These are phyloP conservation scores for Tylopilus balloui DNA, from an alignment of 768 basidiomycete species.

Conservation along the genomic window DNA sequence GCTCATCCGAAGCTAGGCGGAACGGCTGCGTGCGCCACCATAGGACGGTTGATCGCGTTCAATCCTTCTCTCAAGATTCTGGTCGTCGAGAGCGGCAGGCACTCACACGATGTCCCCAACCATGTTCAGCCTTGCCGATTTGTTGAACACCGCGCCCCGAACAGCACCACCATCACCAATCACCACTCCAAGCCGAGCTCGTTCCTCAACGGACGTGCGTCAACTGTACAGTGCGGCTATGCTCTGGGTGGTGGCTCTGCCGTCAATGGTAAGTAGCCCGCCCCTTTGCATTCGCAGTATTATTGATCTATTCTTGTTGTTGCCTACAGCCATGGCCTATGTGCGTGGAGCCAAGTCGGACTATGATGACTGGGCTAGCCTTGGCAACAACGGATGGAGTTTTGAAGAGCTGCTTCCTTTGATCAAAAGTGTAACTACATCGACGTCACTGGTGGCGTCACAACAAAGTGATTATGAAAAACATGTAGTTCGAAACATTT, in stretches of 20 bases:
- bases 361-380: constrained; percentile 54
- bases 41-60: constrained; percentile 46
- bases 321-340: constrained; percentile 41
- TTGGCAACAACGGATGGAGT: constrained; percentile 58
- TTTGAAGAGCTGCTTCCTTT: constrained; percentile 53
- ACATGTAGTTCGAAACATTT: constrained; percentile 39
- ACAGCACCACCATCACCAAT: constrained; percentile 41
- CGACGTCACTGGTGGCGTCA: not conserved
- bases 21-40: constrained; percentile 50
- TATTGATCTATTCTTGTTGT: not conserved
- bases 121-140: constrained; percentile 55
- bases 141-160: constrained; percentile 38
- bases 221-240: constrained; percentile 43
- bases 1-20: constrained; percentile 34
- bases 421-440: constrained; percentile 46
- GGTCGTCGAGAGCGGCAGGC: constrained; percentile 55
- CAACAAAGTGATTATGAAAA: constrained; percentile 22
- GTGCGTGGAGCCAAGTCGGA: constrained; percentile 57
- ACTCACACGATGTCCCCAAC: constrained; percentile 40
- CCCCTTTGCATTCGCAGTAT: too few relatives aligned
- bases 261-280: constrained; percentile 47
- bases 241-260: constrained; percentile 60
- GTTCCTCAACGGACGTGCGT: constrained; percentile 42
- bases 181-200: constrained; percentile 38
- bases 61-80: constrained; percentile 55